Conservation (phyloP, 169 alveolate genomes). For the Plasmodium falciparum region DNA sequence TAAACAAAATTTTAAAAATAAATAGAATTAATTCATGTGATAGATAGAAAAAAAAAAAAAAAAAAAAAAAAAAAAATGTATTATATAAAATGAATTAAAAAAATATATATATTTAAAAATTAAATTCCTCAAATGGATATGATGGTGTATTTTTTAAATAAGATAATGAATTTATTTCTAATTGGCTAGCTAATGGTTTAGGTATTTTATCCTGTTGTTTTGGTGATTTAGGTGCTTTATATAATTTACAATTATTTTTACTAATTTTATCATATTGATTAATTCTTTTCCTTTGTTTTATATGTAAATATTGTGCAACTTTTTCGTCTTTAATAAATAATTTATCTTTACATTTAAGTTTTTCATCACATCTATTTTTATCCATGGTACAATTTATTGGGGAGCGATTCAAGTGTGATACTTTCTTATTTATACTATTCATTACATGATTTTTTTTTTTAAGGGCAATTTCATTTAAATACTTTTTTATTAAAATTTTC, state of each 20-base stretch:
- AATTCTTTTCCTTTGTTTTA: slow-evolving; percentile 15
- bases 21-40: slow-evolving; percentile 15
- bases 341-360: background rate
- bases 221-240: slow-evolving; percentile 66
- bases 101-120: slow-evolving; percentile 22
- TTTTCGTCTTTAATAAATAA: background rate
- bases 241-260: slow-evolving; percentile 20
- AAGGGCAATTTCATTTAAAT: slow-evolving; percentile 36
- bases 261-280: slow-evolving; percentile 21
- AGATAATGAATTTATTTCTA: slow-evolving; percentile 43
- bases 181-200: slow-evolving; percentile 72
- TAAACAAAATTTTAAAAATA: slow-evolving; percentile 41
- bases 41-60: slow-evolving; percentile 17
- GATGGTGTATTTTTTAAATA: slow-evolving; percentile 62
- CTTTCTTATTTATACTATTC: slow-evolving; percentile 11
- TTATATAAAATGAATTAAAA: slow-evolving; percentile 3
- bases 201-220: slow-evolving; percentile 66
- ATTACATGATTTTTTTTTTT: slow-evolving; percentile 25
- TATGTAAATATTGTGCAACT: slow-evolving; percentile 15
- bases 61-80: slow-evolving; percentile 9
- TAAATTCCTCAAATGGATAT: slow-evolving; percentile 67
- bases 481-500: slow-evolving; percentile 57
- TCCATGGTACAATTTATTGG: slow-evolving; percentile 19
- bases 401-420: slow-evolving; percentile 12
- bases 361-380: slow-evolving; percentile 23